phyloP scores from a whole-genome alignment of 2,329 filamentous ascomycete genomes.

The Septoria linicola region DNA sequence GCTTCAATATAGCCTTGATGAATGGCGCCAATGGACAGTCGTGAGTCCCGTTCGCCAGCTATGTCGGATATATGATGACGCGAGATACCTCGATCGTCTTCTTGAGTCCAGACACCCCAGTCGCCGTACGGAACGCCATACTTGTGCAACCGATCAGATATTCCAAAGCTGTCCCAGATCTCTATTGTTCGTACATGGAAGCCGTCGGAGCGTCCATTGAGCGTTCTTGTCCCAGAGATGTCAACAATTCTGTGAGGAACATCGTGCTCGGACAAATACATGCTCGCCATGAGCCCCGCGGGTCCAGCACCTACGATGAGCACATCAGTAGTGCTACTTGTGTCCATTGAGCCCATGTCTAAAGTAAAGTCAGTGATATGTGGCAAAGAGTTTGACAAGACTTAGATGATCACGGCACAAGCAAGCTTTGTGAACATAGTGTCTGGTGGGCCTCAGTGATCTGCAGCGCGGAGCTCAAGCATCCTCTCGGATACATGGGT shows the following conservation, averaged over 20 bases:
- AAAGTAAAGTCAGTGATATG: too few relatives aligned
- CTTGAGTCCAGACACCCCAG: constrained; percentile 27
- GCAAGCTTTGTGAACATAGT: too few relatives aligned
- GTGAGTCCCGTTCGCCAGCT: constrained; percentile 25
- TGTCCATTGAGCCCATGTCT: not conserved
- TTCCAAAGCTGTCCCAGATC: constrained; percentile 70
- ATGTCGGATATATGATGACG: not conserved
- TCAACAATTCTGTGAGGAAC: constrained; percentile 50
- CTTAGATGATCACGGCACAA: too few relatives aligned
- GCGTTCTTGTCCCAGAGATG: constrained; percentile 23
- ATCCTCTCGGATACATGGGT: too few relatives aligned
- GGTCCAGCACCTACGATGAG: constrained; percentile 54
- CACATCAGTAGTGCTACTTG: constrained; percentile 37
- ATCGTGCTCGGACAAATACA: constrained; percentile 49
- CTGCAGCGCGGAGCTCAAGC: too few relatives aligned
- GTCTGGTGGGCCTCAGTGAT: too few relatives aligned
- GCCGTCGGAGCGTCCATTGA: constrained; percentile 50
- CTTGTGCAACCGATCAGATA: constrained; percentile 62
- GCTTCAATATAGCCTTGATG: constrained; percentile 52
- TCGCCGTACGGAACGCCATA: constrained; percentile 41
- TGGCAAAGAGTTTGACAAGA: too few relatives aligned
- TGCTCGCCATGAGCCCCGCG: constrained; percentile 48
- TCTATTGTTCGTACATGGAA: constrained; percentile 66
- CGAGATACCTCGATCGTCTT: constrained; percentile 44
- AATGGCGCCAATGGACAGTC: constrained; percentile 47